A percentile compares a stretch with the other conserved stretches of the same genome.
Evolutionary conservation across 805 yeast genomes (phyloP).

Genomic region (Saturnispora quitensis): DNA sequence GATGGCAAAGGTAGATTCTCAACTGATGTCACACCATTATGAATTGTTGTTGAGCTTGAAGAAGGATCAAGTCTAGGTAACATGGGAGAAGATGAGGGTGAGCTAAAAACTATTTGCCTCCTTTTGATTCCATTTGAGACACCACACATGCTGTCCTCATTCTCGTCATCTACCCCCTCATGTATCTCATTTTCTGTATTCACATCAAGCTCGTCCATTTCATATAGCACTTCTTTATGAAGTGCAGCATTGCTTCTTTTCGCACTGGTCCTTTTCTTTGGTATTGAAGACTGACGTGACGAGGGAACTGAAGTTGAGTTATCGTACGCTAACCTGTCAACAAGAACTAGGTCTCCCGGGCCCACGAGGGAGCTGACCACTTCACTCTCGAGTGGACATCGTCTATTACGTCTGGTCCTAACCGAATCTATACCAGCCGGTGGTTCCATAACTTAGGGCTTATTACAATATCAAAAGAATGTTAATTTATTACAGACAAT

Average conservation of each 20-base stretch:
- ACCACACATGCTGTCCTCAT: background rate
- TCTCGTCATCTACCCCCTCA: background rate
- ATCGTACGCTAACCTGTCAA: background rate
- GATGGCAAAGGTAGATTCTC: constrained; percentile 49
- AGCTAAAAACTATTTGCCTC: background rate
- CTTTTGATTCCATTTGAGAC: background rate
- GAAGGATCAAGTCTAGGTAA: background rate
- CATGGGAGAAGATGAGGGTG: background rate
- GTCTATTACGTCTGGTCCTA: background rate
- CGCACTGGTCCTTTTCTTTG: background rate
- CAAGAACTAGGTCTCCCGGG: background rate
- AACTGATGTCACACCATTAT: background rate
- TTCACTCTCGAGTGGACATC: background rate
- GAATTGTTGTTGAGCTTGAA: background rate
- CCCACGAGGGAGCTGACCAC: background rate
- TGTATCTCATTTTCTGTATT: background rate
- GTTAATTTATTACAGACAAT: background rate
- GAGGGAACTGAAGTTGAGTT: background rate
- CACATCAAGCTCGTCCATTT: background rate
- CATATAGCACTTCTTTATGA: background rate
- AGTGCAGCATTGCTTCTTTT: background rate
- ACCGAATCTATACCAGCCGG: background rate
- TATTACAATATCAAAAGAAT: background rate
- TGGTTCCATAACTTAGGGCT: background rate
- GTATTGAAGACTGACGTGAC: background rate